Conservation (phyloP, 2,329 filamentous ascomycete species). For the Sordariomycetes sp. region DNA sequence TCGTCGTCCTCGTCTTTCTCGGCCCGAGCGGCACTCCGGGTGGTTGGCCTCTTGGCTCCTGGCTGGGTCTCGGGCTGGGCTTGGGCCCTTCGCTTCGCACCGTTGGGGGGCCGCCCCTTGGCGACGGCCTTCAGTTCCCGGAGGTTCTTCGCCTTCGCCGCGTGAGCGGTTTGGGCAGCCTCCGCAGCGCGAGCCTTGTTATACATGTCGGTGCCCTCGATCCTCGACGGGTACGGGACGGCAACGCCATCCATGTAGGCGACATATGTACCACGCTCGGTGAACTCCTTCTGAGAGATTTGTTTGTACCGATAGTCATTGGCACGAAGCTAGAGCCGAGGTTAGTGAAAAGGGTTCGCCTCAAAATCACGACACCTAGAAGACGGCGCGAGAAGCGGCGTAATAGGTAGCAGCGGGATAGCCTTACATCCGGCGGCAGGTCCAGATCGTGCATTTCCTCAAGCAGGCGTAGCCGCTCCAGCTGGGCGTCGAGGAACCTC, state of each 20-base stretch:
- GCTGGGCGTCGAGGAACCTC: slow-evolving; percentile 31
- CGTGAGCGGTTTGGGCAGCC: slow-evolving; percentile 19
- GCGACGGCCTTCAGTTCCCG: slow-evolving; percentile 8
- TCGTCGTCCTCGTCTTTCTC: slow-evolving; percentile 6
- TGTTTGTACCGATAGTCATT: slow-evolving; percentile 32
- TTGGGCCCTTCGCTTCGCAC: slow-evolving; percentile 38
- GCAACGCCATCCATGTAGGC: slow-evolving; percentile 26
- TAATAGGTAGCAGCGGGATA: slow-evolving; percentile 7
- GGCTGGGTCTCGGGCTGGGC: slow-evolving; percentile 38
- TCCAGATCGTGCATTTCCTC: slow-evolving; percentile 28
- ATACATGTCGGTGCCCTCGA: slow-evolving; percentile 31
- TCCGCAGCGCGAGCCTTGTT: slow-evolving; percentile 23
- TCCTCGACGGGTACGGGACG: slow-evolving; percentile 32
- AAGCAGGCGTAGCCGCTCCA: slow-evolving; percentile 33
- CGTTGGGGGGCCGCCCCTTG: slow-evolving; percentile 6
- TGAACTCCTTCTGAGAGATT: slow-evolving; percentile 31
- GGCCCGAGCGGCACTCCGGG: slow-evolving; percentile 16
- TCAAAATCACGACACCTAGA: background rate
- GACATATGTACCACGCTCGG: slow-evolving; percentile 31
- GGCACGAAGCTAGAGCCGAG: slow-evolving; percentile 24
- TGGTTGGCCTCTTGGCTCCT: slow-evolving; percentile 32
- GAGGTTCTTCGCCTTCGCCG: slow-evolving; percentile 3
- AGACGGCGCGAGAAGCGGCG: slow-evolving; percentile 12
- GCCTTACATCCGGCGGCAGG: slow-evolving; percentile 38
- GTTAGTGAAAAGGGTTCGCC: slow-evolving; percentile 10